Conservation (phyloP, 2,329 filamentous ascomycete genomes). For the Westerdykella aurantiaca region DNA sequence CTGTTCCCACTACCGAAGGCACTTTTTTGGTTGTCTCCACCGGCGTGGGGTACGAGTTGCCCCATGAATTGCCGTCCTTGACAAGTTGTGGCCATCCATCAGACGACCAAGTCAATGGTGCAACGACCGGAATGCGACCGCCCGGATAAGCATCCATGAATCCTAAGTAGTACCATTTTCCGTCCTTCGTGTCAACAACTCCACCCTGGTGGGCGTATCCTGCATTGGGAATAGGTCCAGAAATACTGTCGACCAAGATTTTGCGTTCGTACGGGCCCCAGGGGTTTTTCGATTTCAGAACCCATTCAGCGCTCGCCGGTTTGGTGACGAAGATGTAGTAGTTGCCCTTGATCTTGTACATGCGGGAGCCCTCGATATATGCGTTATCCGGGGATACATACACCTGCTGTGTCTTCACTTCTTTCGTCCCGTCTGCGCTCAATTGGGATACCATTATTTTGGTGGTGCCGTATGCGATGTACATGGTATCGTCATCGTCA, state of each 20-base stretch:
- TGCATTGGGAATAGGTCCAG: conserved; percentile 41
- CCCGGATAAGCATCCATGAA: conserved; percentile 53
- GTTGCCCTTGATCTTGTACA: conserved; percentile 53
- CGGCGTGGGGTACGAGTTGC: conserved; percentile 39
- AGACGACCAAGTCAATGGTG: conserved; percentile 48
- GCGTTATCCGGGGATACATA: conserved; percentile 36
- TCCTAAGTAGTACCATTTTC: conserved; percentile 55
- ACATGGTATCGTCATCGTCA: conserved; percentile 55
- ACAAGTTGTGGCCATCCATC: conserved; percentile 50
- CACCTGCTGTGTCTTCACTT: conserved; percentile 44
- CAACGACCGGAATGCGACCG: conserved; percentile 53
- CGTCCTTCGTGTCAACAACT: conserved; percentile 48
- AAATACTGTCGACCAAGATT: conserved; percentile 41
- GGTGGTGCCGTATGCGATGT: conserved; percentile 50
- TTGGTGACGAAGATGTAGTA: conserved; percentile 53
- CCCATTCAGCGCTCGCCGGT: conserved; percentile 44
- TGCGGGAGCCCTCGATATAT: conserved; percentile 48
- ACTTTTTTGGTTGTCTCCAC: conserved; percentile 28
- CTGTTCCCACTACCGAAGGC: conserved; percentile 36
- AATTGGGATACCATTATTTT: conserved; percentile 50
- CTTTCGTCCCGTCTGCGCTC: conserved; percentile 43
- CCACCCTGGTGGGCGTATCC: conserved; percentile 53
- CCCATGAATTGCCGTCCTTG: conserved; percentile 45
- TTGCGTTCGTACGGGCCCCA: conserved; percentile 51
- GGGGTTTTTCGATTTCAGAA: conserved; percentile 46